Evolutionary conservation across 345 rosid species (phyloP), one percentile per base, ranked within the genome.

Genomic region (Adansonia digitata): DNA sequence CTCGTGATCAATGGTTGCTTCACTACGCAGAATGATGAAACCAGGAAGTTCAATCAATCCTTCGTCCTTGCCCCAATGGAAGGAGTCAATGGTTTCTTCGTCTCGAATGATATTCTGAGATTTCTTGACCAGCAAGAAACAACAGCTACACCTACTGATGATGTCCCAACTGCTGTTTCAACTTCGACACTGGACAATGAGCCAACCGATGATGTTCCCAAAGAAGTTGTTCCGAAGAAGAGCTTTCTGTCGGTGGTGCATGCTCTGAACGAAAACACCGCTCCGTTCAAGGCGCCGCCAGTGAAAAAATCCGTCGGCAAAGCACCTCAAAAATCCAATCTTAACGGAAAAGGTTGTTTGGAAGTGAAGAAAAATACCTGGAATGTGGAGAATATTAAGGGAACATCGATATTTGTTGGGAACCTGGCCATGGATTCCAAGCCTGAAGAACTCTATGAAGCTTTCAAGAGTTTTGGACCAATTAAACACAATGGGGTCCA

Each of bases 361-460:
- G 51, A 18, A 27, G 13, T 3, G n/a, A 71, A 20, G 74, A 31
- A 52, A 12, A n/a, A 34, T 2, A 12, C 34, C 10, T 52, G 7
- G 43, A 46, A 27, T 5, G 18, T 0, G 37, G 37, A 13, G 5
- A 13, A n/a, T 24, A 24, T 6, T 5, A 40, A 55, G 26, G 48
- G 13, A 15, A 40, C 29, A 56, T 22, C 63, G 40, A 39, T 72
- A 56, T 72, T 55, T 39, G 75, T 72, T 1, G 65, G 75, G 10
- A 72, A 56, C n/a, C 20, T 72, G 14, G 48, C 22, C 1, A 7
- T 14, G 48, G 61, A 22, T 72, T 22, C 53, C 8, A 72, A 39
- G 2, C n/a, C 49, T 9, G 75, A 72, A 26, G 39, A 72, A 20
- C 9, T 72, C 0, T 40, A 72, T 10, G 22, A 72, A 26, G 52